phyloP scores from a whole-genome alignment of 2,329 filamentous ascomycete species.

The Trichoderma sp. region DNA sequence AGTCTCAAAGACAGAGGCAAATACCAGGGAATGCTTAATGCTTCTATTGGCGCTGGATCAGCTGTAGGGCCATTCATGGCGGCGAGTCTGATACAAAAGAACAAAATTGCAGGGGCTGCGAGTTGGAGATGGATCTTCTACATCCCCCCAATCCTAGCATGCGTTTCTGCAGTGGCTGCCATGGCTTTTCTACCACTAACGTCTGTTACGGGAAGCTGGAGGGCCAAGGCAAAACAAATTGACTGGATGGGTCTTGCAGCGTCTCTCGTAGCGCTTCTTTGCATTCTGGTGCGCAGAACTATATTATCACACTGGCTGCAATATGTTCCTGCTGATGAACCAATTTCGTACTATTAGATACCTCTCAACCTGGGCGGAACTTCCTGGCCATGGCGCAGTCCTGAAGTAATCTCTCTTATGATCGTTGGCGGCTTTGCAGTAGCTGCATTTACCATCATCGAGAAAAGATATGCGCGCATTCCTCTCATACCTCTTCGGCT shows the following conservation, averaged over 20 bases:
- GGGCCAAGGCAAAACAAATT: neutral
- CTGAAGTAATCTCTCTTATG: neutral
- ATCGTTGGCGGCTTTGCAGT: neutral
- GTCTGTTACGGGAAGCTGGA: neutral
- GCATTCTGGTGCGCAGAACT: neutral
- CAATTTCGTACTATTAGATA: neutral
- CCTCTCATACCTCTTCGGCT: neutral
- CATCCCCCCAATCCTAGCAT: neutral
- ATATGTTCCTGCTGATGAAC: neutral
- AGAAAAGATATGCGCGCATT: neutral
- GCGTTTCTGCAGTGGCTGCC: neutral
- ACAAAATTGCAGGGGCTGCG: neutral
- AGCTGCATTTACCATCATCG: neutral
- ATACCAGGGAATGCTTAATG: neutral
- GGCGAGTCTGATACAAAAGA: neutral
- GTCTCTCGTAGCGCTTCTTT: neutral
- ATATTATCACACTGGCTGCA: neutral
- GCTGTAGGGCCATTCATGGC: neutral
- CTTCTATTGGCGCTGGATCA: neutral
- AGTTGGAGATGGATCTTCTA: neutral
- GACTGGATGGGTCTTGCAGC: neutral
- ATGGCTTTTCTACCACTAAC: neutral
- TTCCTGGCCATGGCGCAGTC: neutral
- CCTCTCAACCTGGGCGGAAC: neutral
- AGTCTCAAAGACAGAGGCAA: neutral